Evolutionary conservation across 1,284 basidiomycete genomes (phyloP).

Genomic region (Leccinum subspadiceum): DNA sequence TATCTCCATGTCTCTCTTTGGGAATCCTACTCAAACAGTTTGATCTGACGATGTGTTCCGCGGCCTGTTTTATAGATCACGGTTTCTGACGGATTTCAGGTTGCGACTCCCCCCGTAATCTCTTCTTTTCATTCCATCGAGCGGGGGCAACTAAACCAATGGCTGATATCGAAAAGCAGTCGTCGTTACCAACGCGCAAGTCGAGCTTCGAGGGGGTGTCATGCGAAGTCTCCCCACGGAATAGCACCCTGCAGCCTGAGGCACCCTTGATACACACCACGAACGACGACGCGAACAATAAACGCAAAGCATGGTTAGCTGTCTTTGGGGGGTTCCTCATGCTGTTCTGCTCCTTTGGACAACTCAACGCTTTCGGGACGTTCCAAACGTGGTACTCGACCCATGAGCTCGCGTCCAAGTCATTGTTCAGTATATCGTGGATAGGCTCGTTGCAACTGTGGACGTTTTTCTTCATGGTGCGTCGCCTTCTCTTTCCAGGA

Average conservation of each 20-base stretch:
- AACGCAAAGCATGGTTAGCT: conserved; percentile 26
- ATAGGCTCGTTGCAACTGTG: conserved; percentile 49
- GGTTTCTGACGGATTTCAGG: conserved; percentile 2
- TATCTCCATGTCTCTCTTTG: conserved; percentile 22
- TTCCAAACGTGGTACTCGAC: conserved; percentile 46
- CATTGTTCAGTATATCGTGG: conserved; percentile 44
- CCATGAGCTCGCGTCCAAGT: conserved; percentile 35
- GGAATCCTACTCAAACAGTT: conserved; percentile 25
- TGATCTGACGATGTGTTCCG: conserved; percentile 19
- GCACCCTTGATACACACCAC: conserved; percentile 14
- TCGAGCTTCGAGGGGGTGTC: conserved; percentile 26
- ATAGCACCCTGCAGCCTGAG: conserved; percentile 27
- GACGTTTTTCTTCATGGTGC: conserved; percentile 43
- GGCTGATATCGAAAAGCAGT: conserved; percentile 32
- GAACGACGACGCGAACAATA: conserved; percentile 5
- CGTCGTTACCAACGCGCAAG: conserved; percentile 16
- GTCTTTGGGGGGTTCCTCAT: conserved; percentile 34
- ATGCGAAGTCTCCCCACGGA: conserved; percentile 20
- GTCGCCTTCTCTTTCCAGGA: conserved; percentile 19
- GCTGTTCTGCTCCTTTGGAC: conserved; percentile 36
- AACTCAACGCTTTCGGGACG: conserved; percentile 32
- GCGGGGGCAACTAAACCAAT: conserved; percentile 17
- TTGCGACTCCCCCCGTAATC: conserved; percentile 15
- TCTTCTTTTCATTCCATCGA: conserved; percentile 8
- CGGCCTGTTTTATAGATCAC: conserved; percentile 30